Percentiles rank a stretch among this genome's conserved stretches.
phyloP scores from a whole-genome alignment of 345 rosid species.

The Physaria fendleri region DNA sequence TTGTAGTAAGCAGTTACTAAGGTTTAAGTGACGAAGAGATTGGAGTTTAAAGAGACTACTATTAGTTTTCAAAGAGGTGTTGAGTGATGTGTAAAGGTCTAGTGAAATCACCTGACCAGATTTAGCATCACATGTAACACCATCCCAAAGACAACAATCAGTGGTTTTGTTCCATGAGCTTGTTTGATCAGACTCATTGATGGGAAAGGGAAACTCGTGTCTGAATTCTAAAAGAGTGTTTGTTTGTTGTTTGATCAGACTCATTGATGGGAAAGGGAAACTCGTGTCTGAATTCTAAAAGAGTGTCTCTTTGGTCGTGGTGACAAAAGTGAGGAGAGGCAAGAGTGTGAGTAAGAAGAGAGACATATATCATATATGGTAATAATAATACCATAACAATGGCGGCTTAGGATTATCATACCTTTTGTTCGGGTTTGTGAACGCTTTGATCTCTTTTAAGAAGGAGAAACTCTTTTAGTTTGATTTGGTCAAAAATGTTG shows the following conservation, averaged over 20 bases:
- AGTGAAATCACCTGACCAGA: constrained; percentile 9
- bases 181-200: neutral
- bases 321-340: neutral
- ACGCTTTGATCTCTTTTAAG: neutral
- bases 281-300: neutral
- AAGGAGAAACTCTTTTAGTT: neutral
- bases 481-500: neutral
- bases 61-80: neutral
- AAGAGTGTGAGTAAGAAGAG: neutral
- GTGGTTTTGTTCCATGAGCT: neutral
- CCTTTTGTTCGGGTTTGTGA: neutral
- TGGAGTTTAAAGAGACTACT: constrained; percentile 12
- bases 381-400: neutral
- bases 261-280: neutral
- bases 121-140: neutral
- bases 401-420: neutral
- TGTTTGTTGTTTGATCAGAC: neutral
- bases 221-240: neutral
- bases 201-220: neutral
- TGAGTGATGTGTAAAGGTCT: neutral
- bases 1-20: neutral
- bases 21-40: constrained; percentile 5
- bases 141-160: constrained; percentile 7
- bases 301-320: constrained; percentile 8
- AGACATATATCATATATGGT: neutral